Evolutionary conservation across 1,284 basidiomycete species (phyloP).

Genomic region (Ceratobasidium sp.): DNA sequence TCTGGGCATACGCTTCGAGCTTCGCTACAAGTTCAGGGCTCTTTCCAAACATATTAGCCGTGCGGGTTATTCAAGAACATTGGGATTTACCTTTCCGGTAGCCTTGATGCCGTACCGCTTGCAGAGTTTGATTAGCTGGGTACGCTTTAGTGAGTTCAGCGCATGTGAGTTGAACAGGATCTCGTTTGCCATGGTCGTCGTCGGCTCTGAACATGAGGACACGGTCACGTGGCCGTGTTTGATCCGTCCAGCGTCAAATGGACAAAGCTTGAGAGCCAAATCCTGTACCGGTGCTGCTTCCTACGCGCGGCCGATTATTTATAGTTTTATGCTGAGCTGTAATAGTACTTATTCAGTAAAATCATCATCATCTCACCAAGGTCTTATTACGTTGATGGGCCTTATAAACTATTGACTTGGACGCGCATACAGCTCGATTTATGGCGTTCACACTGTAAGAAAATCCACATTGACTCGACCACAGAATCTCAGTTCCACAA

Average conservation of each 20-base stretch:
- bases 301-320: too few species aligned
- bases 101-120: slow-evolving; percentile 83
- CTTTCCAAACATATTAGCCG: slow-evolving; percentile 56
- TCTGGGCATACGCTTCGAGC: slow-evolving; percentile 73
- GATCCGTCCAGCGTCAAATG: too few species aligned
- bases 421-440: background rate
- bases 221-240: slow-evolving; percentile 33
- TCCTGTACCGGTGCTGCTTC: too few species aligned
- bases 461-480: too few species aligned
- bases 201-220: slow-evolving; percentile 64
- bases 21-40: slow-evolving; percentile 77
- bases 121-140: slow-evolving; percentile 84
- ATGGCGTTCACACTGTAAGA: background rate
- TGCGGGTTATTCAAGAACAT: background rate
- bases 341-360: too few species aligned
- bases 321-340: too few species aligned
- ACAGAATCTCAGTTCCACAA: too few species aligned
- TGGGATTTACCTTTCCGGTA: slow-evolving; percentile 64
- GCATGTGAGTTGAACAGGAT: slow-evolving; percentile 86
- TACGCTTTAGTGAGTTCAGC: slow-evolving; percentile 80
- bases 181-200: slow-evolving; percentile 63
- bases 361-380: too few species aligned
- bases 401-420: too few species aligned
- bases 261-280: background rate
- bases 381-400: too few species aligned